Percentiles rank a stretch among this genome's conserved stretches.
These are phyloP conservation scores for Jaltomata sinuosa DNA, from an alignment of 257 asterid genomes.

Conservation along the genomic window DNA sequence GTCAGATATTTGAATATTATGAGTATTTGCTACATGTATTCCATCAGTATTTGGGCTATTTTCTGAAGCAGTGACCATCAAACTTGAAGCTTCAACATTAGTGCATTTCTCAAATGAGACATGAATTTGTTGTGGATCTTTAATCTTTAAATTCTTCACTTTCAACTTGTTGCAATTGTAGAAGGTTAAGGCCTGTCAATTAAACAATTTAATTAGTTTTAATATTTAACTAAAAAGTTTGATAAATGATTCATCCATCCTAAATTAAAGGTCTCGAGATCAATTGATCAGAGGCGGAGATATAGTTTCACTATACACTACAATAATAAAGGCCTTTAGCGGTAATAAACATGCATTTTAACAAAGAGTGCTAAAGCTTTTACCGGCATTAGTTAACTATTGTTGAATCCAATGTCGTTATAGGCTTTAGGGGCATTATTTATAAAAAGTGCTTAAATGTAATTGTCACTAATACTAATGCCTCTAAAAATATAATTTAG, in stretches of 20 bases:
- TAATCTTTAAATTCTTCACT: conserved; percentile 32
- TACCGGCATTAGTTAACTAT: too few species aligned
- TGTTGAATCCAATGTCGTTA: too few species aligned
- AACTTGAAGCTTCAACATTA: conserved; percentile 38
- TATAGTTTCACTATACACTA: not conserved
- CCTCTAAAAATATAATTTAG: too few species aligned
- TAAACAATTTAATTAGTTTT: not conserved
- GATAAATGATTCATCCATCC: not conserved
- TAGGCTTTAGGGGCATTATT: too few species aligned
- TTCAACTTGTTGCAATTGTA: conserved; percentile 43
- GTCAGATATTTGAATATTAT: conserved; percentile 39
- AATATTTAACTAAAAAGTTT: not conserved
- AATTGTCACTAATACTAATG: too few species aligned
- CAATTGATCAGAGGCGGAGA: not conserved
- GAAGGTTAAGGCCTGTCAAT: conserved; percentile 63
- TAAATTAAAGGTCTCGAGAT: not conserved
- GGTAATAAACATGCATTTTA: too few species aligned
- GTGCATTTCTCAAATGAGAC: conserved; percentile 36
- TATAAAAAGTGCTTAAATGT: too few species aligned
- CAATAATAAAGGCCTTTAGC: too few species aligned
- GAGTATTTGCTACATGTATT: conserved; percentile 48
- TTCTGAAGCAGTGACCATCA: conserved; percentile 41
- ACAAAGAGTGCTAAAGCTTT: too few species aligned
- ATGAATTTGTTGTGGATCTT: conserved; percentile 69
- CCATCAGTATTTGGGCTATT: conserved; percentile 86